Conservation (phyloP, 306 rosid species). For the Quercus glauca region DNA sequence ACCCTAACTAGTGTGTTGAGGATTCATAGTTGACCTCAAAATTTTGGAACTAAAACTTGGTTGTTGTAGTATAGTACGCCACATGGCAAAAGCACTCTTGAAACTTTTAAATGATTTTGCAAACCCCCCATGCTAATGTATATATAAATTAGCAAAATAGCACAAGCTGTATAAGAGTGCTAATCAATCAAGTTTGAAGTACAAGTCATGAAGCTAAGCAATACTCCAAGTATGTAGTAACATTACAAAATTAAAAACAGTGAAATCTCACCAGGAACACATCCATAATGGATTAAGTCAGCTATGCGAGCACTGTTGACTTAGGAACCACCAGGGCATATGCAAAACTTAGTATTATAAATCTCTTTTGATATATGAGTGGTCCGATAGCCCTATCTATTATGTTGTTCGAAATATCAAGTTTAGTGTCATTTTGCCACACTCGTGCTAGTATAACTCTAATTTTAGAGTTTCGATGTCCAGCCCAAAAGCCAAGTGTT, state of each 20-base stretch:
- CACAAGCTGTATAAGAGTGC: background rate
- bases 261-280: conserved; percentile 77
- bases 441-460: conserved; percentile 91
- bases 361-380: conserved; percentile 80
- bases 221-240: too few species aligned
- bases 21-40: too few species aligned
- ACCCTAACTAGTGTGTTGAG: too few species aligned
- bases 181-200: background rate
- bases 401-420: conserved; percentile 84
- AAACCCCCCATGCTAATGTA: background rate
- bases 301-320: conserved; percentile 96
- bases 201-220: background rate
- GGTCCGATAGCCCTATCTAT: conserved; percentile 85
- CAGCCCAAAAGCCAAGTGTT: conserved; percentile 92
- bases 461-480: conserved; percentile 93
- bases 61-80: too few species aligned
- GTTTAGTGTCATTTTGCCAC: conserved; percentile 98
- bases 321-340: conserved; percentile 99
- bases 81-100: too few species aligned
- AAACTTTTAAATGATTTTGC: background rate
- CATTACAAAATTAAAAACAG: background rate
- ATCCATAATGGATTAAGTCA: conserved; percentile 96
- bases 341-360: conserved; percentile 83
- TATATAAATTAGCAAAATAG: background rate
- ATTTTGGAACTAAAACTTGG: too few species aligned